A percentile compares a stretch with the other conserved stretches of the same genome.
phyloP scores from a whole-genome alignment of 352 stramenopile species.

The Saprolegnia parasitica region DNA sequence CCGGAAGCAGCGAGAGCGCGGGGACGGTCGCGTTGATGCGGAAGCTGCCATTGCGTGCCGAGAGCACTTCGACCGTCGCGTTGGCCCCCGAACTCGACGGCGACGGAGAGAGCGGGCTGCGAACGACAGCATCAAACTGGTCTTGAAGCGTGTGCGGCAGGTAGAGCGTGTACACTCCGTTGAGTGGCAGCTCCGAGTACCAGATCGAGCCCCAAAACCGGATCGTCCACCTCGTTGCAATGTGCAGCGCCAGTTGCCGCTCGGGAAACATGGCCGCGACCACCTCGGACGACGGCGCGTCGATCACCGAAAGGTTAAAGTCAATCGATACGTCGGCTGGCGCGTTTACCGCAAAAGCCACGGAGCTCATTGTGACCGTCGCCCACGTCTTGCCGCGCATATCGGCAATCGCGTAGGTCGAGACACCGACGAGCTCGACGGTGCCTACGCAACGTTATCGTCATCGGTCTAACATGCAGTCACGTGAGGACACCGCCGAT shows the following conservation, averaged over 20 bases:
- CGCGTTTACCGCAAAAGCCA: not conserved
- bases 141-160: conserved; percentile 22
- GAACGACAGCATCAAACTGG: conserved; percentile 15
- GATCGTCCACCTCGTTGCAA: conserved; percentile 18
- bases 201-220: conserved; percentile 25
- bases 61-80: conserved; percentile 21
- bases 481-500: conserved; percentile 22
- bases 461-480: not conserved
- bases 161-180: conserved; percentile 3
- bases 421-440: not conserved
- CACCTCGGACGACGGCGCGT: not conserved
- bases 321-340: not conserved
- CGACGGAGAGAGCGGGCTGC: not conserved
- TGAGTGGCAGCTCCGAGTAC: conserved; percentile 13
- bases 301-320: conserved; percentile 25
- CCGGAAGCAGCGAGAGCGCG: conserved; percentile 20
- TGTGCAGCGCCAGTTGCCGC: not conserved
- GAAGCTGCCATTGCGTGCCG: conserved; percentile 1
- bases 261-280: conserved; percentile 21
- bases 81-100: not conserved
- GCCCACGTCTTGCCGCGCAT: not conserved
- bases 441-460: not conserved
- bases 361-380: not conserved
- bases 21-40: conserved; percentile 25
- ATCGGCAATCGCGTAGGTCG: not conserved